These are phyloP conservation scores for Phytophthora syringae DNA, from an alignment of 352 stramenopile genomes.

Conservation along the genomic window DNA sequence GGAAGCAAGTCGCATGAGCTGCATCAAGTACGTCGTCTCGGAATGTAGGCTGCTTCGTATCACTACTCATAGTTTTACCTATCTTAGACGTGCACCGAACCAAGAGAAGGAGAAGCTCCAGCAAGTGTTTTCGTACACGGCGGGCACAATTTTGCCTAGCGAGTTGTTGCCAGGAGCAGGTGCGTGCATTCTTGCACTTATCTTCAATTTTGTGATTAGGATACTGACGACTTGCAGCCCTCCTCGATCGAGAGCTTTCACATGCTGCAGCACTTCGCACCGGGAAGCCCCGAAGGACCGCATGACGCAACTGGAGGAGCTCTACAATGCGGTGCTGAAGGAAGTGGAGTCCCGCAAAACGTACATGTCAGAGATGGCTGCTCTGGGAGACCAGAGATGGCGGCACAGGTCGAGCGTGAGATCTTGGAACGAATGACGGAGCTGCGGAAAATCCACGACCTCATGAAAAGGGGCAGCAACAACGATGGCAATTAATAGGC, in stretches of 20 bases:
- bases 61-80: background rate
- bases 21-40: conserved; percentile 46
- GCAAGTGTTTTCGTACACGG: conserved; percentile 75
- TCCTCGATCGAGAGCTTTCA: conserved; percentile 65
- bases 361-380: conserved; percentile 73
- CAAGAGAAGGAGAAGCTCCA: conserved; percentile 88
- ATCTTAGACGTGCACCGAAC: conserved; percentile 49
- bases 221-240: conserved; percentile 40
- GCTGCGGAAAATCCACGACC: conserved; percentile 62
- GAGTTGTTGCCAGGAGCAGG: conserved; percentile 76
- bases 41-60: background rate
- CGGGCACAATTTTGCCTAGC: conserved; percentile 69
- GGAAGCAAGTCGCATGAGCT: conserved; percentile 62
- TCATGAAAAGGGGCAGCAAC: conserved; percentile 52
- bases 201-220: background rate
- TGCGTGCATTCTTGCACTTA: conserved; percentile 21
- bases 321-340: conserved; percentile 64
- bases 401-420: conserved; percentile 59
- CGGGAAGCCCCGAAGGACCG: conserved; percentile 44
- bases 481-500: conserved; percentile 7
- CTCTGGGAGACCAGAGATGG: conserved; percentile 54
- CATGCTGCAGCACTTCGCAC: conserved; percentile 56
- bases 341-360: conserved; percentile 72
- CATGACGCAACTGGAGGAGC: conserved; percentile 62
- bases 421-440: conserved; percentile 70